These are phyloP conservation scores for Saccharomyces pastorianus DNA, from an alignment of 1,139 yeast genomes.

Conservation along the genomic window DNA sequence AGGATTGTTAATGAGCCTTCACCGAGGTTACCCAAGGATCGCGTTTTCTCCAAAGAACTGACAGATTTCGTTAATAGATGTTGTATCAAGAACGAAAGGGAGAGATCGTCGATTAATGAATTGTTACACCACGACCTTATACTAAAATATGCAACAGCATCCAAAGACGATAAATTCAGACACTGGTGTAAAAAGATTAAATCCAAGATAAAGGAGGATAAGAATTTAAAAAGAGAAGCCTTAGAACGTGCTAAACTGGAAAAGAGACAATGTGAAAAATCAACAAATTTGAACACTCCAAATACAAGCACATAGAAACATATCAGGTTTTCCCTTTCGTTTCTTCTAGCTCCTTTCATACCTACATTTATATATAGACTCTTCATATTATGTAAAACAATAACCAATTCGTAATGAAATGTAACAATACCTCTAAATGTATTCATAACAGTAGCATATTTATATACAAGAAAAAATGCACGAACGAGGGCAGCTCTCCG, in stretches of 20 bases:
- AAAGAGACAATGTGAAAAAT: slow-evolving; percentile 20
- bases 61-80: slow-evolving; percentile 62
- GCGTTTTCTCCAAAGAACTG: slow-evolving; percentile 31
- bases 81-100: slow-evolving; percentile 52
- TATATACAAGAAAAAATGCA: not conserved
- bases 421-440: not conserved
- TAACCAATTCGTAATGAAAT: not conserved
- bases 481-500: not conserved
- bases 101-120: slow-evolving; percentile 57
- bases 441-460: not conserved
- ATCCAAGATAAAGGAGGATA: slow-evolving; percentile 25
- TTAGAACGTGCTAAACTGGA: slow-evolving; percentile 25
- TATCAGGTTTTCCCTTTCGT: not conserved
- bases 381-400: not conserved
- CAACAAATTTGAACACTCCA: not conserved
- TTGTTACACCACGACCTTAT: slow-evolving; percentile 36
- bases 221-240: slow-evolving; percentile 26
- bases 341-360: not conserved
- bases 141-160: slow-evolving; percentile 17
- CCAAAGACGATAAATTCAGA: slow-evolving; percentile 24
- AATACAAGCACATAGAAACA: not conserved
- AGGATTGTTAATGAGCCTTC: slow-evolving; percentile 90
- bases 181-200: slow-evolving; percentile 31
- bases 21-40: slow-evolving; percentile 49
- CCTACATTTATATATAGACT: not conserved